These are phyloP conservation scores for Pythium volutum DNA, from an alignment of 352 stramenopile genomes.

Conservation along the genomic window DNA sequence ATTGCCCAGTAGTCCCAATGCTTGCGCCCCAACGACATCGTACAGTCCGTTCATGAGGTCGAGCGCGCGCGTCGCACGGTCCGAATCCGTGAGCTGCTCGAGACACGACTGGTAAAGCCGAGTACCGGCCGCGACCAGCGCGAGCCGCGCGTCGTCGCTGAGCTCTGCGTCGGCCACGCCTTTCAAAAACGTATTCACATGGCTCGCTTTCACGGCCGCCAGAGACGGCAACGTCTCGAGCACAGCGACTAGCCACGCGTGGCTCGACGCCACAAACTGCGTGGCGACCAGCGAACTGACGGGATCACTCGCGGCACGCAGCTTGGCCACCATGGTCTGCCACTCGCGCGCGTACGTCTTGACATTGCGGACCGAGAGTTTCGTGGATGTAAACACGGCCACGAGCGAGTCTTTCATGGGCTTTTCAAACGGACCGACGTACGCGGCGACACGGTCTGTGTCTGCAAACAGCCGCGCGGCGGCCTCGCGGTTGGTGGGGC, in stretches of 20 bases:
- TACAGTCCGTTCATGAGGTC: slow-evolving; percentile 47
- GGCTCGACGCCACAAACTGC: slow-evolving; percentile 10
- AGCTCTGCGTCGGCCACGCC: not conserved
- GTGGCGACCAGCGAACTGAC: slow-evolving; percentile 12
- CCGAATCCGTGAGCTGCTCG: slow-evolving; percentile 5
- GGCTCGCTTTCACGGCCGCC: slow-evolving; percentile 1
- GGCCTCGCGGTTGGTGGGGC: slow-evolving; percentile 31
- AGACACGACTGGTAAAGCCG: slow-evolving; percentile 24
- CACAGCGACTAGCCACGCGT: slow-evolving; percentile 16
- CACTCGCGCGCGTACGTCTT: slow-evolving; percentile 39
- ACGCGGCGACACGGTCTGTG: slow-evolving; percentile 21
- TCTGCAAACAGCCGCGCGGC: slow-evolving; percentile 26
- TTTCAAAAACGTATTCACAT: slow-evolving; percentile 17
- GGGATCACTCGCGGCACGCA: slow-evolving; percentile 5
- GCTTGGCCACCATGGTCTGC: slow-evolving; percentile 39
- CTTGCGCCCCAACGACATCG: slow-evolving; percentile 25
- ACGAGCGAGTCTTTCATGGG: slow-evolving; percentile 40
- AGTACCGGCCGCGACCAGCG: slow-evolving; percentile 5
- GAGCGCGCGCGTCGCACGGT: slow-evolving; percentile 24
- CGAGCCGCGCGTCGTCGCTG: not conserved
- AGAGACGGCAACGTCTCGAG: slow-evolving; percentile 17
- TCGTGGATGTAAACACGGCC: slow-evolving; percentile 34
- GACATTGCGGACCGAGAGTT: slow-evolving; percentile 36
- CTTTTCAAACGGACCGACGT: slow-evolving; percentile 71
- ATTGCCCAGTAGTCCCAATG: not conserved